Evolutionary conservation across 257 asterid species (phyloP).

Genomic region (Penstemon newberryi): DNA sequence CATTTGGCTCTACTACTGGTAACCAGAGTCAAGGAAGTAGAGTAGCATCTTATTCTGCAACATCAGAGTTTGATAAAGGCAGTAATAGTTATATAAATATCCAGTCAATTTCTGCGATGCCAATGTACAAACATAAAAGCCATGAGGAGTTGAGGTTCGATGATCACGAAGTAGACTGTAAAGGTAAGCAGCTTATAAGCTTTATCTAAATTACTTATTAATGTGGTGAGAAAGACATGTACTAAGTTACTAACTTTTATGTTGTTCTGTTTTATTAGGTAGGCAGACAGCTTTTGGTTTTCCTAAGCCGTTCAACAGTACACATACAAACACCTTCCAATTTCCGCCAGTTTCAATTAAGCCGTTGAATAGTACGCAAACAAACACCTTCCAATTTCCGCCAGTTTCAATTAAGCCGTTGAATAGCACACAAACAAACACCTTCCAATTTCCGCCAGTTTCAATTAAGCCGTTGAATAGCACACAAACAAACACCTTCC

Average conservation of each 20-base stretch:
- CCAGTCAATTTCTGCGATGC: slow-evolving; percentile 34
- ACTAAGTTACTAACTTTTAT: slow-evolving; percentile 6
- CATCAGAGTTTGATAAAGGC: neutral
- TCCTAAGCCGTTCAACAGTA: neutral
- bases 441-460: neutral
- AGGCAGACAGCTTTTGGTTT: neutral
- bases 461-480: neutral
- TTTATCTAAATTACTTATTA: neutral
- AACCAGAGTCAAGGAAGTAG: slow-evolving; percentile 21
- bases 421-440: neutral
- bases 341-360: neutral
- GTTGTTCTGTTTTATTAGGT: slow-evolving; percentile 26
- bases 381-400: neutral
- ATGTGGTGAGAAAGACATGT: neutral
- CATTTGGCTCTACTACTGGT: neutral
- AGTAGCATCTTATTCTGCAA: slow-evolving; percentile 20
- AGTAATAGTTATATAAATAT: neutral
- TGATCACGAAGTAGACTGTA: slow-evolving; percentile 21
- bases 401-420: slow-evolving; percentile 1
- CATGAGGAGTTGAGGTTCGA: slow-evolving; percentile 38
- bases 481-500: neutral
- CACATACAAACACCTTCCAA: neutral
- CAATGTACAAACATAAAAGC: slow-evolving; percentile 25
- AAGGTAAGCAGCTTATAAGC: slow-evolving; percentile 15
- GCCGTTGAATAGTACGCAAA: neutral